phyloP scores from a whole-genome alignment of 106 monocot genomes.

The Allium cepa region DNA sequence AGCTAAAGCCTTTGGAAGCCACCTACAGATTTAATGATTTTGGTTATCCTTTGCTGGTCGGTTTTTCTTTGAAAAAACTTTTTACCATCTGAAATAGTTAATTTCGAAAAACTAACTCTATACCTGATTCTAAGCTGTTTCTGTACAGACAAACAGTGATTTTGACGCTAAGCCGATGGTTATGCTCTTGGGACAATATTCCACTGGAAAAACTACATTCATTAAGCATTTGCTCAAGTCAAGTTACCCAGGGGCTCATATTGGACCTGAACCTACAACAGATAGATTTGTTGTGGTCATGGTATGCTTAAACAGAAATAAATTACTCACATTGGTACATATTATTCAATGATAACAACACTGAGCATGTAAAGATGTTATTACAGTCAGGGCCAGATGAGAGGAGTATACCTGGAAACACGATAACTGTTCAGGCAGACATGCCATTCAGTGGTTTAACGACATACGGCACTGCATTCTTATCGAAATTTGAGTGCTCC shows the following conservation, averaged over 20 bases:
- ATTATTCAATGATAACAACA: too few relatives aligned
- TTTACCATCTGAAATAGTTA: not conserved
- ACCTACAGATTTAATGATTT: conserved; percentile 82
- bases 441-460: conserved; percentile 89
- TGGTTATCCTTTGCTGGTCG: conserved; percentile 83
- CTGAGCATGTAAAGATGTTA: not conserved
- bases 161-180: conserved; percentile 99
- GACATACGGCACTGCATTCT: conserved; percentile 77
- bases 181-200: conserved; percentile 97
- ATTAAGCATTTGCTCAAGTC: conserved; percentile 78
- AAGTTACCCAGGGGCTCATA: conserved; percentile 93
- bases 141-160: conserved; percentile 81
- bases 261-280: conserved; percentile 97
- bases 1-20: conserved; percentile 87
- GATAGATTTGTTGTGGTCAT: conserved; percentile 96
- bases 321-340: too few relatives aligned
- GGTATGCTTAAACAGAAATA: conserved; percentile 25
- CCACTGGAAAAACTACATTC: conserved; percentile 98
- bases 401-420: conserved; percentile 91
- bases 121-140: not conserved
- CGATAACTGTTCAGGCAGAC: conserved; percentile 96
- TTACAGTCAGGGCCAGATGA: conserved; percentile 88
- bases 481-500: conserved; percentile 94
- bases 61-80: conserved; percentile 8
- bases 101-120: not conserved